phyloP scores from a whole-genome alignment of 2,329 filamentous ascomycete genomes.

The Bertia moriformis region DNA sequence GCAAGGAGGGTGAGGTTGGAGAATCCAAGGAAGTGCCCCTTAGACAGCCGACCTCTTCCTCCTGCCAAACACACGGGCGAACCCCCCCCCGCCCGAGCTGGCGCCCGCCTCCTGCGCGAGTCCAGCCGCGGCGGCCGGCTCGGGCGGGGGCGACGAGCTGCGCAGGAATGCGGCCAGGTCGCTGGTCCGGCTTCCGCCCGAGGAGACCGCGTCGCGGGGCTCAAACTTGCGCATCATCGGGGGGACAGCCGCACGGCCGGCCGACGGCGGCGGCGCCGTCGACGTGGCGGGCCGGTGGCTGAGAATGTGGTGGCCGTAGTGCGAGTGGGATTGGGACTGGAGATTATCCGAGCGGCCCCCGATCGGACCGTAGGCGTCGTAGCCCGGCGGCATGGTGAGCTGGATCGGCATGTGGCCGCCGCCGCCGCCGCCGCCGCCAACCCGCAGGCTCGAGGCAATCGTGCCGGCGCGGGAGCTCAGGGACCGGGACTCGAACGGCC shows the following conservation, averaged over 20 bases:
- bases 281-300: constrained; percentile 6
- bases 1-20: no score
- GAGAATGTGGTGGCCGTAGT: constrained; percentile 6
- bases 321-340: no score
- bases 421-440: constrained; percentile 9
- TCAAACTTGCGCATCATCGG: constrained; percentile 48
- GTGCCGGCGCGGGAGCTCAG: constrained; percentile 23
- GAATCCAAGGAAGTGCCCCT: no score
- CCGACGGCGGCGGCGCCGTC: constrained; percentile 4
- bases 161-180: constrained; percentile 63
- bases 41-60: constrained; percentile 25
- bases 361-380: constrained; percentile 22
- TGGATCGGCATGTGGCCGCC: constrained; percentile 36
- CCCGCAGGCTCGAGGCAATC: no score
- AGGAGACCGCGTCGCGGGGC: constrained; percentile 32
- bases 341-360: constrained; percentile 1
- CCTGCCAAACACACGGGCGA: constrained; percentile 32
- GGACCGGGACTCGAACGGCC: constrained; percentile 17
- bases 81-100: constrained; percentile 11
- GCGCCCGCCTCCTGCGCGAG: constrained; percentile 17
- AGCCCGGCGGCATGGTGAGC: constrained; percentile 28
- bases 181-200: constrained; percentile 31
- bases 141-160: constrained; percentile 48
- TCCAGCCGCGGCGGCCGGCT: constrained; percentile 7
- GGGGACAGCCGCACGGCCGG: constrained; percentile 31